Evolutionary conservation across 2,329 filamentous ascomycete species (phyloP), one percentile per base, ranked within the genome.

Genomic region (Curvularia eragrostidis): DNA sequence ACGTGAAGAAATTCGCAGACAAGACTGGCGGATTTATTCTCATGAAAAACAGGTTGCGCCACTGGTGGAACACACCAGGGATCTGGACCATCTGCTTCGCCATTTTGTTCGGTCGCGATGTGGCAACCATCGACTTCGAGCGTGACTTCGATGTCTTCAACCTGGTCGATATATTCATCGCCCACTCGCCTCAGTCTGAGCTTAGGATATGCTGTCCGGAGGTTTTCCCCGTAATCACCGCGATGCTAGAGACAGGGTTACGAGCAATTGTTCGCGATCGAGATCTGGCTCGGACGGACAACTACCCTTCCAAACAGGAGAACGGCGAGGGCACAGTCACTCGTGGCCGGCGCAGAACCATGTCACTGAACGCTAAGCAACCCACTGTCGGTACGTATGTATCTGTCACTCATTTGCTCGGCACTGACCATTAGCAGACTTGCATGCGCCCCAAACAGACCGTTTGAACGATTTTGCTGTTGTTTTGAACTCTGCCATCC

Each of bases 1-100:
- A 97, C 75, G 91, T 91, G 19, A 87, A 87, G 51, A 96, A 97
- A 69, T 97, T 99, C 65, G 84, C 88, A 13, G 85, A 88, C 19
- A 97, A 96, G 77, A 92, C 90, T 10, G 91, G 92, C 28, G 96
- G 96, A 1, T 97, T 97, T 73, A 83, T 84, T 32, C 90, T 97
- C 61, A 89, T 98, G 86, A 90, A 90, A 36, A 85, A 90, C 68
- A 86, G 91, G 30, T 79, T 99, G 3, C 92, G 89, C 70, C 83
- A 89, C 68, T 97, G 93, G 87, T 99, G 95, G 94, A 89, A 91
- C 69, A 85, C 93, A 15, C 86, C 93, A 2, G 86, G 87, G 0
- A 78, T 98, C 24, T 98, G 95, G 95, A 88, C 89, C 0, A 89
- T 95, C 42, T 93, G 91, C 71, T 91, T 99, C 76, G 89, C 91